Percentiles rank a stretch among this genome's conserved stretches.
Conservation (phyloP, 495 filamentous ascomycete species). For the Massariosphaeria phaeospora region DNA sequence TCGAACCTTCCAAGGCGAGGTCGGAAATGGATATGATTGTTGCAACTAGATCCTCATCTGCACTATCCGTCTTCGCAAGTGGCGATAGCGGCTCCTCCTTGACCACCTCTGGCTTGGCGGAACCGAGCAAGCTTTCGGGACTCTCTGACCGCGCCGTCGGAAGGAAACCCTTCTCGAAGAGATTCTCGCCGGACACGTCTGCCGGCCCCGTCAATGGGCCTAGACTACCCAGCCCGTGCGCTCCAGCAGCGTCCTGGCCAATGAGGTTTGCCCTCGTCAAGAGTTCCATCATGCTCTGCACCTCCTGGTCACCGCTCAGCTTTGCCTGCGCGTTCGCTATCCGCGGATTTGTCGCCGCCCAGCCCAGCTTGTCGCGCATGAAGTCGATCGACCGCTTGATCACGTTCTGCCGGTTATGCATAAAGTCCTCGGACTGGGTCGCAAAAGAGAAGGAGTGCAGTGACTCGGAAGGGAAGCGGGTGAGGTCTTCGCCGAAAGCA, state of each 20-base stretch:
- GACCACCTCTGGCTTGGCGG: conserved; percentile 35
- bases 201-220: conserved; percentile 77
- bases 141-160: conserved; percentile 41
- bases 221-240: conserved; percentile 42
- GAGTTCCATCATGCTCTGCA: conserved; percentile 86
- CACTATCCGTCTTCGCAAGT: neutral
- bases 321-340: conserved; percentile 78
- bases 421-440: conserved; percentile 84
- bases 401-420: conserved; percentile 88
- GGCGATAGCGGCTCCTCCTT: conserved; percentile 5
- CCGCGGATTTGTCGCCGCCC: conserved; percentile 59
- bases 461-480: conserved; percentile 89
- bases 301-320: conserved; percentile 73
- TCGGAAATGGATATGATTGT: conserved; percentile 9
- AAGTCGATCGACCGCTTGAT: conserved; percentile 94
- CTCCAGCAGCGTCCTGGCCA: conserved; percentile 47
- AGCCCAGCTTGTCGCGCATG: conserved; percentile 89
- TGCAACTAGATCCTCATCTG: conserved; percentile 1
- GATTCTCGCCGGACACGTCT: conserved; percentile 59
- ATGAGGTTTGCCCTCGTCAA: conserved; percentile 72
- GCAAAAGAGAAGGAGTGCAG: conserved; percentile 98
- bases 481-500: conserved; percentile 79
- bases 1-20: conserved; percentile 13
- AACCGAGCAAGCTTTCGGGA: conserved; percentile 46
- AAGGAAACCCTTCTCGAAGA: conserved; percentile 73